Base-by-base conservation (phyloP, 2,329 filamentous ascomycete genomes). In the Thelonectria rubi region DNA sequence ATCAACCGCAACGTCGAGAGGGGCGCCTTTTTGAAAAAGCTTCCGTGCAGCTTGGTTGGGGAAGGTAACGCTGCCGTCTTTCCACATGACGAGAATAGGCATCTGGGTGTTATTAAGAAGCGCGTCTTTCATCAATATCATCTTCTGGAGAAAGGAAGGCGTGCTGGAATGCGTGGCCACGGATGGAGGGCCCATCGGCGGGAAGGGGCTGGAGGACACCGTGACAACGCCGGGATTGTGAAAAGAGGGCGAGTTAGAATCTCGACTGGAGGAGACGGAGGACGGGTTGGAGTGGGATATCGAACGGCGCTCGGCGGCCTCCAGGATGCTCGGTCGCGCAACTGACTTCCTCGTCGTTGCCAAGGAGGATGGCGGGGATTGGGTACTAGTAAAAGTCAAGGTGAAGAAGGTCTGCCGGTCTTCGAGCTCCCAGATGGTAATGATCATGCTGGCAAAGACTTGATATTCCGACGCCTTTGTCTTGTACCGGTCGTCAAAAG, bases 41-140 rank as follows among this genome's bases (percentile, higher is more conserved):
- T 77, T 74, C 12, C 84, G 79, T 12, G 85, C 85, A 4, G 90
- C 89, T 67, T 84, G 86, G 70, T 94, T 94, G 4, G 91, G 88
- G 45, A 93, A 88, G 0, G 86, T 88, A 48, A 93, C 87, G 49
- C 86, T 90, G 55, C 90, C 87, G 66, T 94, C 91, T 71, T 89
- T 90, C 91, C 91, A 94, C 87, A 93, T 91, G 21, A 90, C 89
- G 46, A 93, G 80, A 20, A 92, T 89, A 0, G 91, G 91, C 72
- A 92, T 88, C 63, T 87, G 85, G 24, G 91, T 91, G 40, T 88
- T 91, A 71, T 93, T 90, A 7, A 94, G 78, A 18, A 94, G 81
- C 1, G 91, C 90, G 72, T 94, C 91, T 74, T 93, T 94, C 79
- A 94, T 86, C 52, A 88, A 81, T 8, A 86, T 87, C 56, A 91